A percentile compares a stretch with the other conserved stretches of the same genome.
Conservation (phyloP, 441 rosid species). For the Eugenia klotzschiana region DNA sequence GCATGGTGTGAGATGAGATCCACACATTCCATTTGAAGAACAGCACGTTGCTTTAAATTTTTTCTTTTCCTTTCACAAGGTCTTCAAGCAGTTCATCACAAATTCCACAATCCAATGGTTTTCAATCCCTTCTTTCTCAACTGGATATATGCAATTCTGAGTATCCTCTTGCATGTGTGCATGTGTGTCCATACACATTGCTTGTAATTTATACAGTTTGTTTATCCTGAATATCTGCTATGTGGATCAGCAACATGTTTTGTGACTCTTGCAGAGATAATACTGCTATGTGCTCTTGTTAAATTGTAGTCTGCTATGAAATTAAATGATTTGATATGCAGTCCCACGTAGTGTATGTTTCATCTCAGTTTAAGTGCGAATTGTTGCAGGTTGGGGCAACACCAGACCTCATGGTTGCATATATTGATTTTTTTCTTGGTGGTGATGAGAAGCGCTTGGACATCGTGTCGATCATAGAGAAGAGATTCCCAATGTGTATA, state of each 20-base stretch:
- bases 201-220: neutral
- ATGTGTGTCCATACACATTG: neutral
- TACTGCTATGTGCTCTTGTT: neutral
- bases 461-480: slow-evolving; percentile 78
- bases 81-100: neutral
- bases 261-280: neutral
- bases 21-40: neutral
- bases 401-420: slow-evolving; percentile 91
- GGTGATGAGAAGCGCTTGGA: slow-evolving; percentile 98
- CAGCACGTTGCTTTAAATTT: neutral
- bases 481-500: slow-evolving; percentile 93
- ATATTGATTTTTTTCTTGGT: slow-evolving; percentile 89
- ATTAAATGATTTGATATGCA: neutral
- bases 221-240: neutral
- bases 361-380: neutral
- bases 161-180: neutral
- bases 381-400: slow-evolving; percentile 83
- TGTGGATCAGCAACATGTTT: neutral
- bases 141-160: neutral
- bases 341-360: neutral
- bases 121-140: neutral
- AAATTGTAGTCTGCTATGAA: neutral
- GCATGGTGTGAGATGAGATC: neutral
- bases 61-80: neutral
- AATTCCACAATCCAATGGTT: neutral